Evolutionary conservation across 2,329 filamentous ascomycete species (phyloP).

Genomic region (Dactylonectria estremocensis): DNA sequence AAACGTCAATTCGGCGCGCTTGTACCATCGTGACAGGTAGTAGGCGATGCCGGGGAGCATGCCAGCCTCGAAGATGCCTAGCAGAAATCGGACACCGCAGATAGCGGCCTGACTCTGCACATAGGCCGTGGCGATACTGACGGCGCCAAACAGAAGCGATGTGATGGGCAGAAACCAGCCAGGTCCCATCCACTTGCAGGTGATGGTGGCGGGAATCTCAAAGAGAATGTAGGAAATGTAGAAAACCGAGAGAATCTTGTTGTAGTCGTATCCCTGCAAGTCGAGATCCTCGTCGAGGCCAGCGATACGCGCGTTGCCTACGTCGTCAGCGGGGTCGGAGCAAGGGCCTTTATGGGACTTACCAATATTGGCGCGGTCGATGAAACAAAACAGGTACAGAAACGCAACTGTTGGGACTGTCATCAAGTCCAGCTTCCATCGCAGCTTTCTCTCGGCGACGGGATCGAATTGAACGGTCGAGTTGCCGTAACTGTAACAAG

Average conservation of each 20-base stretch:
- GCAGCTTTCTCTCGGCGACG: constrained; percentile 69
- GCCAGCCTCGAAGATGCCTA: constrained; percentile 75
- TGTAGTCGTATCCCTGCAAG: constrained; percentile 74
- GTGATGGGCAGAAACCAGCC: constrained; percentile 75
- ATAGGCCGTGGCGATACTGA: constrained; percentile 73
- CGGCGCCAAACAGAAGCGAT: constrained; percentile 71
- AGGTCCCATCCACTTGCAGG: constrained; percentile 76
- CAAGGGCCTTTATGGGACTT: constrained; percentile 36
- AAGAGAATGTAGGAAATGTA: constrained; percentile 78
- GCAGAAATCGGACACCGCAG: constrained; percentile 72
- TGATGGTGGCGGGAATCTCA: constrained; percentile 74
- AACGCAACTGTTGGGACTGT: constrained; percentile 77
- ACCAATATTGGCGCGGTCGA: constrained; percentile 83
- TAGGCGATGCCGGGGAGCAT: constrained; percentile 78
- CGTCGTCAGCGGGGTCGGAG: neutral
- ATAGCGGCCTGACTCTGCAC: constrained; percentile 64
- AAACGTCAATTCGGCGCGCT: constrained; percentile 74
- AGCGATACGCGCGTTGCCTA: constrained; percentile 68
- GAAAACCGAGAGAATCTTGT: constrained; percentile 73
- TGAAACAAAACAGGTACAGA: constrained; percentile 81
- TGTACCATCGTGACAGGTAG: constrained; percentile 76
- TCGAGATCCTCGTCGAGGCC: constrained; percentile 70
- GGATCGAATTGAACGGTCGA: constrained; percentile 46
- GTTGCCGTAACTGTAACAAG: constrained; percentile 41
- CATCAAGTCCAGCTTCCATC: constrained; percentile 76